Percentiles rank a stretch among this genome's conserved stretches.
phyloP scores from a whole-genome alignment of 805 yeast genomes.

The Candida taoyuanica region DNA sequence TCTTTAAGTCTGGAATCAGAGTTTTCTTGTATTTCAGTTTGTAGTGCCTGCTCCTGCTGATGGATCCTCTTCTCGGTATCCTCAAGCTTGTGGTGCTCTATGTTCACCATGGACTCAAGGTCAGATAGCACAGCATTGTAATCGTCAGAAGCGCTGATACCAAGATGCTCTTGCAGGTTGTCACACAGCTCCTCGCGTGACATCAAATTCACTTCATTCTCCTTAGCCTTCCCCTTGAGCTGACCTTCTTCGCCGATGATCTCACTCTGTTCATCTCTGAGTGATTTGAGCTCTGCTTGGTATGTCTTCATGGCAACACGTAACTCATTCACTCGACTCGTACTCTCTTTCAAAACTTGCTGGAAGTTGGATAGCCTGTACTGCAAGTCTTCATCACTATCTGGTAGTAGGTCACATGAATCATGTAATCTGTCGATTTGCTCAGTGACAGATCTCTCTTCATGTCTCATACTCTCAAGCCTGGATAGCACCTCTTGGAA shows the following conservation, averaged over 20 bases:
- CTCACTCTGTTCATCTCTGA: constrained; percentile 32
- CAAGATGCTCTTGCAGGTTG: neutral
- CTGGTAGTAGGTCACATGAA: constrained; percentile 43
- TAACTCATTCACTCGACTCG: constrained; percentile 24
- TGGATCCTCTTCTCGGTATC: constrained; percentile 10
- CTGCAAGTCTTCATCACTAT: constrained; percentile 38
- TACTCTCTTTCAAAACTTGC: constrained; percentile 26
- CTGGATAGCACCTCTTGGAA: constrained; percentile 69
- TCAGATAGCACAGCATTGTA: constrained; percentile 4
- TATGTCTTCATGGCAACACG: constrained; percentile 22
- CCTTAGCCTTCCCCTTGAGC: constrained; percentile 39
- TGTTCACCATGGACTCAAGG: constrained; percentile 1
- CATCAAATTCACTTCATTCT: constrained; percentile 26
- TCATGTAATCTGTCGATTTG: constrained; percentile 49
- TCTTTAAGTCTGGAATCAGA: constrained; percentile 37
- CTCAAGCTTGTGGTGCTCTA: constrained; percentile 11
- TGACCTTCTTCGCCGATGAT: constrained; percentile 52
- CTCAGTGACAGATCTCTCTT: constrained; percentile 39
- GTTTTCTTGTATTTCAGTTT: constrained; percentile 15
- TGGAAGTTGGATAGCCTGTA: constrained; percentile 40
- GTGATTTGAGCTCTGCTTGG: constrained; percentile 23
- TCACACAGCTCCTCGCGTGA: constrained; percentile 21
- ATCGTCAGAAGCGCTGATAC: neutral
- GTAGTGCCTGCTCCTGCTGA: constrained; percentile 16
- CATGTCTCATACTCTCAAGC: constrained; percentile 51